A percentile compares a stretch with the other conserved stretches of the same genome.
These are phyloP conservation scores for Plasmodium malariae DNA, from an alignment of 169 alveolate species.

Conservation along the genomic window DNA sequence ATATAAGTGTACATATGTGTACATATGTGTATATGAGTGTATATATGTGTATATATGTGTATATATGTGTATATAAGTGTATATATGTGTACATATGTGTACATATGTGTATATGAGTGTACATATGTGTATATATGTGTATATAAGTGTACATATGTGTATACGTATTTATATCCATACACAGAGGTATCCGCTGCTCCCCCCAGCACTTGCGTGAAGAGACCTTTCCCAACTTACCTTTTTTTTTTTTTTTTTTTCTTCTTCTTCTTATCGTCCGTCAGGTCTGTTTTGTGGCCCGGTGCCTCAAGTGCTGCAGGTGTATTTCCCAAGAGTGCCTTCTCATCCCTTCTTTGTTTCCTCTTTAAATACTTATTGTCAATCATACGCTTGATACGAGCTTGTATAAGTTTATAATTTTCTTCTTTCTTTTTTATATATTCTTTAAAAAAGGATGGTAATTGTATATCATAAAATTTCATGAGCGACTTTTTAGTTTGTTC, in stretches of 20 bases:
- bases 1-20: no score
- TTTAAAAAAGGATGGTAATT: constrained; percentile 66
- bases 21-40: no score
- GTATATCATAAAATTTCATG: constrained; percentile 67
- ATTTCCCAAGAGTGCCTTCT: constrained; percentile 6
- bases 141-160: no score
- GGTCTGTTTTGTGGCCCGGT: not conserved
- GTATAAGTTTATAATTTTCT: constrained; percentile 46
- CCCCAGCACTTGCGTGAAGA: no score
- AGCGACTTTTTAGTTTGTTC: constrained; percentile 40
- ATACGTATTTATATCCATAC: no score
- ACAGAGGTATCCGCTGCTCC: no score
- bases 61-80: no score
- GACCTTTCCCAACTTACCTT: no score
- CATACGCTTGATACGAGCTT: constrained; percentile 37
- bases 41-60: no score
- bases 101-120: no score
- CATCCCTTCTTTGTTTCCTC: constrained; percentile 52
- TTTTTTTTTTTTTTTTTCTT: constrained; percentile 28
- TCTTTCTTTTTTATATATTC: constrained; percentile 64
- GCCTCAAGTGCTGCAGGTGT: not conserved
- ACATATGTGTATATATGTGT: no score
- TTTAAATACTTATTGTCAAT: constrained; percentile 43
- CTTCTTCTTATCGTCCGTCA: constrained; percentile 13
- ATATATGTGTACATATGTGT: no score